Conservation (phyloP, 257 asterid species). For the Osmanthus fragrans region DNA sequence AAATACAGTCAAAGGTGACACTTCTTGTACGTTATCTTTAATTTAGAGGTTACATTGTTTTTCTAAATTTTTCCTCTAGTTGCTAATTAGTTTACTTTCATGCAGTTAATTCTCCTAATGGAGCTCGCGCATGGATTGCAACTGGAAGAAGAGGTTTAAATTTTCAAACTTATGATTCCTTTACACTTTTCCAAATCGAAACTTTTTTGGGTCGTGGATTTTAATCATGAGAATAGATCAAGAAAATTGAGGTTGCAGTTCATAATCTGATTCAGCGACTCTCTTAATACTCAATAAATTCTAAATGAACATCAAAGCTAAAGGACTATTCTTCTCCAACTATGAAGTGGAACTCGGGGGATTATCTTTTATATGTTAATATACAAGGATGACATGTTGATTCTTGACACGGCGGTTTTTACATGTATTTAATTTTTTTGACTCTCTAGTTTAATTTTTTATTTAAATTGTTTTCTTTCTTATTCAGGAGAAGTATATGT, state of each 20-base stretch:
- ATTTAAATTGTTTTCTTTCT: slow-evolving; percentile 1
- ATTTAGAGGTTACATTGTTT: background rate
- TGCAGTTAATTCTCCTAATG: slow-evolving; percentile 47
- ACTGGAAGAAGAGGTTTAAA: slow-evolving; percentile 66
- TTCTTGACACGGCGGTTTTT: background rate
- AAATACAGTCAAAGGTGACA: slow-evolving; percentile 52
- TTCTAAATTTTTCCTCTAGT: background rate
- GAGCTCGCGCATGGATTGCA: slow-evolving; percentile 81
- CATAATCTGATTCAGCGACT: background rate
- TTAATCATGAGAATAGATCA: background rate
- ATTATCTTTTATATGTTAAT: background rate
- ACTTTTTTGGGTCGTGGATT: background rate
- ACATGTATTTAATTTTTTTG: background rate
- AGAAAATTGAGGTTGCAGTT: background rate
- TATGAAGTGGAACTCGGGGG: too few relatives aligned
- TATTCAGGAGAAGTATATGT: slow-evolving; percentile 70
- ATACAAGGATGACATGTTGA: background rate
- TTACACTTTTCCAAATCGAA: background rate
- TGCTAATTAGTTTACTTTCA: slow-evolving; percentile 20
- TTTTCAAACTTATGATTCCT: slow-evolving; percentile 11
- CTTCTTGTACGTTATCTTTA: background rate
- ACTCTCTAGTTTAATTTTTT: background rate
- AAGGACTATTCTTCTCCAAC: too few relatives aligned
- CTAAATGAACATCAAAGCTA: too few relatives aligned
- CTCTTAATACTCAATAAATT: background rate